These are phyloP conservation scores for Cordia subcordata DNA, from an alignment of 257 asterid species.

Conservation along the genomic window DNA sequence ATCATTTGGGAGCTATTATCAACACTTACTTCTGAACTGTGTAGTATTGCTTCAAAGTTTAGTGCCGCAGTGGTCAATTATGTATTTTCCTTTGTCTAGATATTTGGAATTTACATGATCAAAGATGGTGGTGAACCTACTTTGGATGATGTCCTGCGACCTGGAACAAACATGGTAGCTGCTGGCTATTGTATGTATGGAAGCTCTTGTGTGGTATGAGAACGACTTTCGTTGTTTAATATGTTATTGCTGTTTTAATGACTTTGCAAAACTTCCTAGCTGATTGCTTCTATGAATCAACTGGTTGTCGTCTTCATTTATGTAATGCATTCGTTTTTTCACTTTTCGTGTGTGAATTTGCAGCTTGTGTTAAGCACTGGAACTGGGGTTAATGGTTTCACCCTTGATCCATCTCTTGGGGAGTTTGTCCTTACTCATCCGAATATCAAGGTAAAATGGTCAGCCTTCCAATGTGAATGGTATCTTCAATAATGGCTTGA, in stretches of 20 bases:
- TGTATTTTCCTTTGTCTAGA: slow-evolving; percentile 39
- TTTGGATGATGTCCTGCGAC: slow-evolving; percentile 80
- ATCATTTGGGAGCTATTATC: slow-evolving; percentile 1
- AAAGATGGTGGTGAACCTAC: slow-evolving; percentile 57
- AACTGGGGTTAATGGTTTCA: slow-evolving; percentile 87
- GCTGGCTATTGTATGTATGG: slow-evolving; percentile 99
- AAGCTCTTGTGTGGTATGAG: slow-evolving; percentile 86
- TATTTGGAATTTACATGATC: slow-evolving; percentile 77
- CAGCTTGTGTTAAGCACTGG: slow-evolving; percentile 91
- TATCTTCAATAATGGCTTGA: no score
- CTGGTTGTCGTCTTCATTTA: neutral
- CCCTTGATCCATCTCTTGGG: slow-evolving; percentile 96
- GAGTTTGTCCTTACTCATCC: slow-evolving; percentile 97
- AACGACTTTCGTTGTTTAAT: neutral
- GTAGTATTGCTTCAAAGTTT: no score
- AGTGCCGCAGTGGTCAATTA: neutral
- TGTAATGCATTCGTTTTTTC: neutral
- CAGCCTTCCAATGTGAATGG: neutral
- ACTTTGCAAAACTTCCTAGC: neutral
- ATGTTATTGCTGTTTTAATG: neutral
- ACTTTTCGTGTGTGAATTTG: slow-evolving; percentile 2
- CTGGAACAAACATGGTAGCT: slow-evolving; percentile 91
- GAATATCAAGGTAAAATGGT: slow-evolving; percentile 62
- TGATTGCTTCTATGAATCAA: neutral
- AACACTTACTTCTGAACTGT: no score